Percentiles rank a stretch among this genome's conserved stretches.
These are phyloP conservation scores for Fusarium illudens DNA, from an alignment of 2,329 filamentous ascomycete species.

Conservation along the genomic window DNA sequence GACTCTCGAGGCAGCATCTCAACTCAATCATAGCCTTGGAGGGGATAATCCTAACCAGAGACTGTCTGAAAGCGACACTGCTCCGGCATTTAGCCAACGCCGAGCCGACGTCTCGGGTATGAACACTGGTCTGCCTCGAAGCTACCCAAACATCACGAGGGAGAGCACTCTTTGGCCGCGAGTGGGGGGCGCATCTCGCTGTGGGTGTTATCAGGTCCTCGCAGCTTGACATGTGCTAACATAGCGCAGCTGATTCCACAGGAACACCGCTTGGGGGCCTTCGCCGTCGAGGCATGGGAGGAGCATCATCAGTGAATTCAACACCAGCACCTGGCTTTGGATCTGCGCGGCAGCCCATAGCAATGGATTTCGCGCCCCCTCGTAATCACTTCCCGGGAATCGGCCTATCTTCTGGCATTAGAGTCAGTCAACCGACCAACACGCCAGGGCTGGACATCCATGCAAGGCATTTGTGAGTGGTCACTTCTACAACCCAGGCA, in stretches of 20 bases:
- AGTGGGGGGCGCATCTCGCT: conserved; percentile 10
- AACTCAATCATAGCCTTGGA: conserved; percentile 10
- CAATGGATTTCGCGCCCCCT: conserved; percentile 26
- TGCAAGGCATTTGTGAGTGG: conserved; percentile 16
- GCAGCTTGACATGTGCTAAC: conserved; percentile 8
- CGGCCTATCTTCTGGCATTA: conserved; percentile 45
- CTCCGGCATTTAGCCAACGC: conserved; percentile 18
- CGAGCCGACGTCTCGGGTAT: conserved; percentile 31
- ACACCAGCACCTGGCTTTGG: conserved; percentile 16
- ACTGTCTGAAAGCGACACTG: neutral
- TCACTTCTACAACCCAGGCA: neutral
- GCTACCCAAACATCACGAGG: conserved; percentile 9
- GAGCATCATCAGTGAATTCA: conserved; percentile 7
- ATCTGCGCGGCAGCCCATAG: conserved; percentile 6
- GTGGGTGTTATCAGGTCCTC: conserved; percentile 12
- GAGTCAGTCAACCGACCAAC: conserved; percentile 40
- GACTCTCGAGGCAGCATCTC: conserved; percentile 32
- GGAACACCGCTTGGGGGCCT: conserved; percentile 7
- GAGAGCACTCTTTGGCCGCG: conserved; percentile 33
- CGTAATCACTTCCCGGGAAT: conserved; percentile 34
- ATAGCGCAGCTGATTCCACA: conserved; percentile 12
- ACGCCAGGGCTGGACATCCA: conserved; percentile 24
- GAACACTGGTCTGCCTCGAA: conserved; percentile 23
- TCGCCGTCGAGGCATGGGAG: conserved; percentile 17
- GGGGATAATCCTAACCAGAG: neutral